Evolutionary conservation across 208 protist genomes (phyloP).

Genomic region (Acanthamoeba pearcei): DNA sequence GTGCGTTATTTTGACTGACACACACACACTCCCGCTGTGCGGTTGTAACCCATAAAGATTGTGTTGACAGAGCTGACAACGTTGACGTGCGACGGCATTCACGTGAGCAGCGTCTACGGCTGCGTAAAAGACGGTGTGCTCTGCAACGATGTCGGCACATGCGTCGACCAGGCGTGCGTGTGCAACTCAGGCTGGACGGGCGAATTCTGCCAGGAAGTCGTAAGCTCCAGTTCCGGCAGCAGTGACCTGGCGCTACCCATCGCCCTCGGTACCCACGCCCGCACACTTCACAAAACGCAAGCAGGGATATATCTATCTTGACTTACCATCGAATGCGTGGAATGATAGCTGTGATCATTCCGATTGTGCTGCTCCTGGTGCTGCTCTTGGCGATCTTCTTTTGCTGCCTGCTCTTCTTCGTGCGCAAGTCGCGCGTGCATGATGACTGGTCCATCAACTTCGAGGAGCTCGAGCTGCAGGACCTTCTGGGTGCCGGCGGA

Average conservation of each 20-base stretch:
- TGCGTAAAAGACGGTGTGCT: background rate
- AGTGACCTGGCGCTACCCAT: background rate
- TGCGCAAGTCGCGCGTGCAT: background rate
- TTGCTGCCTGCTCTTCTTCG: background rate
- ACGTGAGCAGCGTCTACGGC: background rate
- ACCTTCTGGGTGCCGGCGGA: background rate
- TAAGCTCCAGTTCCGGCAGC: background rate
- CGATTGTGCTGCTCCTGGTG: background rate
- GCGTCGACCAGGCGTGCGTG: background rate
- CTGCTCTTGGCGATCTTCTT: background rate
- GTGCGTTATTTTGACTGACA: background rate
- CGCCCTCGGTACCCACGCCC: background rate
- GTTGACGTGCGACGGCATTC: background rate
- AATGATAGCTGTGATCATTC: background rate
- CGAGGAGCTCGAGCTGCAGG: conserved; percentile 28
- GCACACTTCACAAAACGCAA: background rate
- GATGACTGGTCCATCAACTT: conserved; percentile 37
- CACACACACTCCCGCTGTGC: background rate
- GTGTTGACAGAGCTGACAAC: background rate
- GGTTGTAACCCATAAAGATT: background rate
- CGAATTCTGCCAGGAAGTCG: background rate
- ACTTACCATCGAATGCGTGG: background rate
- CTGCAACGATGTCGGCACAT: background rate
- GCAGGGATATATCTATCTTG: background rate
- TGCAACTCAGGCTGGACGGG: background rate